Evolutionary conservation across 1,284 basidiomycete genomes (phyloP).

Genomic region (Marasmius sp.): DNA sequence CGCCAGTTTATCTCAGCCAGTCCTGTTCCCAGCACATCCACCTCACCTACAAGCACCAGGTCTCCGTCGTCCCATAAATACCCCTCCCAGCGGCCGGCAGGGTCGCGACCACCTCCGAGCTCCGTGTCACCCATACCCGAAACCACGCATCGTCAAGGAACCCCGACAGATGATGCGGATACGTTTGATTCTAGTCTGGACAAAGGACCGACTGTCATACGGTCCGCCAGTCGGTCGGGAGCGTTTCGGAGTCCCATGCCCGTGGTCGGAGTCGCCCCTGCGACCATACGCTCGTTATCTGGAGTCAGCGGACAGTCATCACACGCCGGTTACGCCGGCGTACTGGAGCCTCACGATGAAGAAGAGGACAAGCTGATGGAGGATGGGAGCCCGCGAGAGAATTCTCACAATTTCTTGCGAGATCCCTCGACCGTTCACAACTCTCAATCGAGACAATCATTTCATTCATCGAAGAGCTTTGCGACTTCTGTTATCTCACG

Average conservation of each 20-base stretch:
- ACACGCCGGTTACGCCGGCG: not conserved
- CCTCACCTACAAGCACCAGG: not conserved
- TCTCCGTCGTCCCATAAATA: conserved; percentile 11
- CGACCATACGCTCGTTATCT: conserved; percentile 24
- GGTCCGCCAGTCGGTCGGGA: conserved; percentile 25
- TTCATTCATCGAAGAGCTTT: conserved; percentile 46
- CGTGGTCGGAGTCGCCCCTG: conserved; percentile 31
- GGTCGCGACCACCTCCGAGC: conserved; percentile 33
- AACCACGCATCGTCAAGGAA: conserved; percentile 7
- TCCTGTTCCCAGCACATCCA: conserved; percentile 10
- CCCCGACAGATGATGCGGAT: conserved; percentile 28
- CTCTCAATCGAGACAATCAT: conserved; percentile 32
- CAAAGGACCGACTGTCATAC: conserved; percentile 22
- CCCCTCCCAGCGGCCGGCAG: conserved; percentile 17
- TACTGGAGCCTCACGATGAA: not conserved
- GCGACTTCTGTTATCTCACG: conserved; percentile 51
- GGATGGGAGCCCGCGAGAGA: conserved; percentile 14
- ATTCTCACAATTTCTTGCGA: conserved; percentile 12
- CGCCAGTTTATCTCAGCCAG: conserved; percentile 14
- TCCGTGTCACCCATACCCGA: conserved; percentile 31
- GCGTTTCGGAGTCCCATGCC: conserved; percentile 18
- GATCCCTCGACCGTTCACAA: not conserved
- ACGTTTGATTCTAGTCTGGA: conserved; percentile 28
- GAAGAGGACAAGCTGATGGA: not conserved
- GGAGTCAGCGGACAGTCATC: not conserved